Percentiles rank a stretch among this genome's conserved stretches.
Conservation (phyloP, 1,139 yeast genomes). For the Scheffersomyces parashehatae region DNA sequence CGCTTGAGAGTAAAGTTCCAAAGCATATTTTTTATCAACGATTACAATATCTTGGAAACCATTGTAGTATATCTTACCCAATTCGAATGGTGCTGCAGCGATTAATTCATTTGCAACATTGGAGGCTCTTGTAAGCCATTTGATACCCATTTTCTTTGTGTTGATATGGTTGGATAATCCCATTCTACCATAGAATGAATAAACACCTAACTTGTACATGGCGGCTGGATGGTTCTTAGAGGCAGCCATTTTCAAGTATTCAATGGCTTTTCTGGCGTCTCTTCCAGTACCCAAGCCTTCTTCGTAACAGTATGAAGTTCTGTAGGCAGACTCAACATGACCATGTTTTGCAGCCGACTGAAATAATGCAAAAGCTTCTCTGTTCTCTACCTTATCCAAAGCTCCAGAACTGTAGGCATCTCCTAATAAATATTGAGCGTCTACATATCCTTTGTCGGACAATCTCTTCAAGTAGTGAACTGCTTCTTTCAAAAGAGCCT, state of each 20-base stretch:
- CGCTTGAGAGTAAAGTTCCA: slow-evolving; percentile 83
- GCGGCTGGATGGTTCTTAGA: slow-evolving; percentile 93
- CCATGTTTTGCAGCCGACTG: slow-evolving; percentile 92
- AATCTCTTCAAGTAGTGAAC: slow-evolving; percentile 66
- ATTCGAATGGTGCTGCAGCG: slow-evolving; percentile 90
- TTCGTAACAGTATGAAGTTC: slow-evolving; percentile 89
- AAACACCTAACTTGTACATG: slow-evolving; percentile 87
- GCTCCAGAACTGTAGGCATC: slow-evolving; percentile 89
- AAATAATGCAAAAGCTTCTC: slow-evolving; percentile 74
- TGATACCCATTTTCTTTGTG: slow-evolving; percentile 83
- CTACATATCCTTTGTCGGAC: slow-evolving; percentile 79
- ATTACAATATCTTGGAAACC: slow-evolving; percentile 89
- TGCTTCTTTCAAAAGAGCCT: slow-evolving; percentile 74
- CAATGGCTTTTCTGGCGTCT: slow-evolving; percentile 84
- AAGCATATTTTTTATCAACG: slow-evolving; percentile 80
- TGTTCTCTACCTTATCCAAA: slow-evolving; percentile 77
- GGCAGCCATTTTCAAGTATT: slow-evolving; percentile 84
- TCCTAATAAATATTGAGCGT: slow-evolving; percentile 87
- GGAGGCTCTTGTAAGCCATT: slow-evolving; percentile 89
- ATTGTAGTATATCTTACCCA: slow-evolving; percentile 78
- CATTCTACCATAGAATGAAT: slow-evolving; percentile 81
- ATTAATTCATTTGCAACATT: slow-evolving; percentile 82
- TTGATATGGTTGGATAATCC: slow-evolving; percentile 70
- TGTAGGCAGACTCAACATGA: slow-evolving; percentile 86
- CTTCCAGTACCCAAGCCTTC: slow-evolving; percentile 92